Percentiles rank a stretch among this genome's conserved stretches.
These are phyloP conservation scores for Trichoderma erinaceum DNA, from an alignment of 495 filamentous ascomycete species.

Conservation along the genomic window DNA sequence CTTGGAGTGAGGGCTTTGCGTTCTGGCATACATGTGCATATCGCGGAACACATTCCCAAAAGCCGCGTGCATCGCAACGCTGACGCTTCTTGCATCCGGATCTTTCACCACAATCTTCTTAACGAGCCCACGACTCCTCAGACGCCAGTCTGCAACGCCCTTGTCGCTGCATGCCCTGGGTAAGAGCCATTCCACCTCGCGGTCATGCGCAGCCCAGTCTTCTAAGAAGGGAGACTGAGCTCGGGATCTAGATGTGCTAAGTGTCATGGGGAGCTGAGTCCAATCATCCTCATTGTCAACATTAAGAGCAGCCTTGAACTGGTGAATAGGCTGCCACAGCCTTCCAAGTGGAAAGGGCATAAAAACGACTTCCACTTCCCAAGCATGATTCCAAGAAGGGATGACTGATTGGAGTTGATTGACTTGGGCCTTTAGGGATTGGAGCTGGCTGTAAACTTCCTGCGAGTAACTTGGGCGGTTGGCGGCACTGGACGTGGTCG, in stretches of 20 bases:
- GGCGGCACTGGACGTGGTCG: slow-evolving; percentile 40
- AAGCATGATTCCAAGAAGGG: slow-evolving; percentile 52
- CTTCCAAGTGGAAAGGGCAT: slow-evolving; percentile 61
- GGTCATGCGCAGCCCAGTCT: slow-evolving; percentile 41
- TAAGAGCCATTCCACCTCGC: slow-evolving; percentile 47
- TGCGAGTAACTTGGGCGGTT: slow-evolving; percentile 27
- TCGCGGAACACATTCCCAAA: slow-evolving; percentile 49
- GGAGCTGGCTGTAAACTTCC: slow-evolving; percentile 46
- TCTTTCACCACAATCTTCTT: slow-evolving; percentile 50
- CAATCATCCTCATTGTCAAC: slow-evolving; percentile 47
- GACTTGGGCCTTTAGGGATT: slow-evolving; percentile 51
- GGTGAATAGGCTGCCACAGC: slow-evolving; percentile 50
- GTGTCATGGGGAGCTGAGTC: slow-evolving; percentile 48
- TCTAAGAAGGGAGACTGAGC: slow-evolving; percentile 37
- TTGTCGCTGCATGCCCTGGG: slow-evolving; percentile 52
- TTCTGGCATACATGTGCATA: slow-evolving; percentile 19
- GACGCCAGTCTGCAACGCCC: slow-evolving; percentile 51
- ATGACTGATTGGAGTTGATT: slow-evolving; percentile 49
- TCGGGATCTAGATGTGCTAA: slow-evolving; percentile 35
- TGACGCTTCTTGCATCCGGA: slow-evolving; percentile 54
- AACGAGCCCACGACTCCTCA: slow-evolving; percentile 61
- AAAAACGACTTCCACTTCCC: slow-evolving; percentile 63
- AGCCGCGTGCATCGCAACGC: slow-evolving; percentile 48
- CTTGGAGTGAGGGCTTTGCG: slow-evolving; percentile 20
- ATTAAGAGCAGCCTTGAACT: slow-evolving; percentile 39